Conservation (phyloP, 1,139 yeast species). For the Scheffersomyces parashehatae region DNA sequence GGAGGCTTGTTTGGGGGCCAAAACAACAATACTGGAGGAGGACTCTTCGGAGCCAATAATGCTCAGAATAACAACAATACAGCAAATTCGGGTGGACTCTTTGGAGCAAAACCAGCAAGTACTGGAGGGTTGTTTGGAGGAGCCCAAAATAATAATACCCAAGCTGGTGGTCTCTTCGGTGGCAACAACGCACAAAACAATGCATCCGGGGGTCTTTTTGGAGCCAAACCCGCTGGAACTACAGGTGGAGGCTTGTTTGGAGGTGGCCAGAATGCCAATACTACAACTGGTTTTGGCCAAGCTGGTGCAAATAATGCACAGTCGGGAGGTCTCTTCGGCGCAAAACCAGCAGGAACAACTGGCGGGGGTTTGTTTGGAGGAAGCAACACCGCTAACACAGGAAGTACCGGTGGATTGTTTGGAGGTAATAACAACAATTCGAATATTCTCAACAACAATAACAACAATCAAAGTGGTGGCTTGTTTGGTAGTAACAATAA, state of each 20-base stretch:
- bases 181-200: conserved; percentile 8
- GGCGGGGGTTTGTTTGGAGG: conserved; percentile 16
- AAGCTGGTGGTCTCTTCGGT: conserved; percentile 27
- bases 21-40: conserved; percentile 15
- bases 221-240: conserved; percentile 11
- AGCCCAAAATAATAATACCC: conserved; percentile 5
- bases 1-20: conserved; percentile 39
- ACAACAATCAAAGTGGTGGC: conserved; percentile 4
- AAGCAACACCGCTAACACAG: conserved; percentile 10
- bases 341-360: conserved; percentile 9
- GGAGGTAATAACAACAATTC: conserved; percentile 14
- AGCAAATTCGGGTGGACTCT: conserved; percentile 18
- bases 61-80: conserved; percentile 11
- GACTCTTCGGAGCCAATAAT: conserved; percentile 19
- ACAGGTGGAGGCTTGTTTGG: conserved; percentile 25
- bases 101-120: conserved; percentile 18
- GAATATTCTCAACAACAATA: conserved; percentile 2
- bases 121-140: conserved; percentile 16
- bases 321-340: conserved; percentile 20
- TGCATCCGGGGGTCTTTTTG: conserved; percentile 24
- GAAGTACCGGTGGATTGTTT: conserved; percentile 16
- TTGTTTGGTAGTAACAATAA: conserved; percentile 6
- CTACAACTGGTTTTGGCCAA: conserved; percentile 3
- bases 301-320: conserved; percentile 6
- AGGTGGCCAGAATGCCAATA: conserved; percentile 5